Evolutionary conservation across 441 rosid species (phyloP), one percentile per base, ranked within the genome.

Genomic region (Populus tomentosa): DNA sequence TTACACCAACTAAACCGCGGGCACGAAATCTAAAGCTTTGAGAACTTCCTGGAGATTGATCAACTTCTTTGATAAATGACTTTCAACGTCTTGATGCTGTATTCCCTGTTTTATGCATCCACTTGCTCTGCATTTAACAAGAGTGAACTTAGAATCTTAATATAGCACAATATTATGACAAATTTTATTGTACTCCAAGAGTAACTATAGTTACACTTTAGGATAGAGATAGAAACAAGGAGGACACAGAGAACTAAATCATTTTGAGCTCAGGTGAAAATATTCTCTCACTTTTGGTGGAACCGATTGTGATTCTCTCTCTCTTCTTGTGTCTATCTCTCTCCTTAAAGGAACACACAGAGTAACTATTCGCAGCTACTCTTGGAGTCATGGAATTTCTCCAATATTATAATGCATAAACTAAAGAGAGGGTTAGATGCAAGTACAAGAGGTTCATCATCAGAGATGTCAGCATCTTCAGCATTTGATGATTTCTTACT

Each of bases 361-460:
- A 33, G 35, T 33, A 33, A 33, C 46, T 40, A 40, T 40, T 40
- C 46, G 7, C 14, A 40, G 35, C 35, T 33, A 6, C 35, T 33
- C 35, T 23, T 23, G 46, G 46, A 40, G 14, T 40, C 14, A 40
- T 40, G 11, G 13, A 40, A 40, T 40, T 40, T 40, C 46, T 40
- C 46, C 63, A 23, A 74, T 14, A 13, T 36, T 30, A 36, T 21
- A 32, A 70, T 23, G 33, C 53, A 65, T 14, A 72, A 75, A 73
- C 66, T 63, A 71, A 70, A 73, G 32, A 77, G 28, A 77, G 79
- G 50, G 80, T 13, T 59, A 35, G 74, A 73, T 74, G 77, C 67
- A 81, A 24, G 80, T 94, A 96, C 99, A 79, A 97, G 97, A 73
- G 98, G 95, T 87, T 97, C 99, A 74, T 93, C 92, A 63, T 97